phyloP scores from a whole-genome alignment of 2,329 filamentous ascomycete species.

The Gnomoniopsis smithogilvyi region DNA sequence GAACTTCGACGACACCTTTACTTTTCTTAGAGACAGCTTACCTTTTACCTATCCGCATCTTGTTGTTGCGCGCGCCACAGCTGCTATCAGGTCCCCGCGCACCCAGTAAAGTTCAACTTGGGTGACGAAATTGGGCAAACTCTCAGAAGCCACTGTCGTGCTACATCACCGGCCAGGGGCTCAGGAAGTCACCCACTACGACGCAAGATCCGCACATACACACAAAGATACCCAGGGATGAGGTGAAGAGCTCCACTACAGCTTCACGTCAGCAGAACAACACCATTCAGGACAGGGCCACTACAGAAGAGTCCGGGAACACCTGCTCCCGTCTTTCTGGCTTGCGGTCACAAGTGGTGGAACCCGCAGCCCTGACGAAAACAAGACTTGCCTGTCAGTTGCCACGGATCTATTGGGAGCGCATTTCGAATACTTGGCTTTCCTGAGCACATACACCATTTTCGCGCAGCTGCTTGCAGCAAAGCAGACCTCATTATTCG shows the following conservation, averaged over 20 bases:
- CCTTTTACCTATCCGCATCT: background rate
- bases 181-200: background rate
- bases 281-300: background rate
- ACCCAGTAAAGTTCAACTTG: background rate
- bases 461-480: conserved; percentile 9
- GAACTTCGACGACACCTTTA: background rate
- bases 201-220: background rate
- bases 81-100: background rate
- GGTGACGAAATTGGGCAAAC: background rate
- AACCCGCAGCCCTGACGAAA: background rate
- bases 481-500: conserved; percentile 14
- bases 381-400: conserved; percentile 6
- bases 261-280: background rate
- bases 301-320: background rate
- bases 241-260: background rate
- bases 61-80: background rate
- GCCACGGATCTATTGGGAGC: background rate
- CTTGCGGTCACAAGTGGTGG: background rate
- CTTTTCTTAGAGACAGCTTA: background rate
- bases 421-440: conserved; percentile 9
- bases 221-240: background rate
- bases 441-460: background rate
- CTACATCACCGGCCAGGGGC: background rate
- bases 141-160: background rate
- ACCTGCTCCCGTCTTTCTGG: background rate